phyloP scores from a whole-genome alignment of 441 rosid species.

The Eruca vesicaria region DNA sequence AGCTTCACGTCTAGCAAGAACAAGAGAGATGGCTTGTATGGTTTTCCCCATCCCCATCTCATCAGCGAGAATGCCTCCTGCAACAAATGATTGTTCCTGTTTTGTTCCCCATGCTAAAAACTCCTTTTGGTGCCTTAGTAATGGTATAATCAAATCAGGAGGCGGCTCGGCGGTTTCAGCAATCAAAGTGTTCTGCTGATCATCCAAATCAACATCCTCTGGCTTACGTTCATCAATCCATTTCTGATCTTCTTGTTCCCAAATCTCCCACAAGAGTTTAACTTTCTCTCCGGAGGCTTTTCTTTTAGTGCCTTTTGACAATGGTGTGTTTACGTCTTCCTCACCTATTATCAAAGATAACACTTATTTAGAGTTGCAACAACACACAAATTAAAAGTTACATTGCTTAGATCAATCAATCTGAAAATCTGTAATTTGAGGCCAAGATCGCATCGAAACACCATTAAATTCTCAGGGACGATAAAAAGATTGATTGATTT shows the following conservation, averaged over 20 bases:
- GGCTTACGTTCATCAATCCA: slow-evolving; percentile 65
- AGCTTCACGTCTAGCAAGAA: slow-evolving; percentile 70
- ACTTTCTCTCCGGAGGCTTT: slow-evolving; percentile 35
- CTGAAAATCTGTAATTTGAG: neutral
- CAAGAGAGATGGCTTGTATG: slow-evolving; percentile 91
- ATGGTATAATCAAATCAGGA: slow-evolving; percentile 61
- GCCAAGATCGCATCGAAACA: slow-evolving; percentile 6
- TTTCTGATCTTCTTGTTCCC: slow-evolving; percentile 67
- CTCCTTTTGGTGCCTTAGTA: slow-evolving; percentile 91
- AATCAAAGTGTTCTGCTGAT: slow-evolving; percentile 46
- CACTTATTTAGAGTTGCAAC: neutral
- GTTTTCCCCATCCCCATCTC: slow-evolving; percentile 99
- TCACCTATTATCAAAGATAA: neutral
- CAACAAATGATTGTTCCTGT: slow-evolving; percentile 73
- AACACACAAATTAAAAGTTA: neutral
- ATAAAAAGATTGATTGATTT: slow-evolving; percentile 5
- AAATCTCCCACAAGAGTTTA: slow-evolving; percentile 63
- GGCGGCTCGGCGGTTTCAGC: slow-evolving; percentile 66
- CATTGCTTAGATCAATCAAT: neutral
- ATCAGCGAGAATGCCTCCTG: slow-evolving; percentile 98
- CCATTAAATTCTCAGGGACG: neutral
- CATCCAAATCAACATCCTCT: slow-evolving; percentile 61
- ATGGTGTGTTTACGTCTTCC: neutral
- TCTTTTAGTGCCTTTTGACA: slow-evolving; percentile 29
- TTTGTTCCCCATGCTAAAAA: slow-evolving; percentile 94